Evolutionary conservation across 352 stramenopile species (phyloP).

Genomic region (Globisporangium cederbergense): DNA sequence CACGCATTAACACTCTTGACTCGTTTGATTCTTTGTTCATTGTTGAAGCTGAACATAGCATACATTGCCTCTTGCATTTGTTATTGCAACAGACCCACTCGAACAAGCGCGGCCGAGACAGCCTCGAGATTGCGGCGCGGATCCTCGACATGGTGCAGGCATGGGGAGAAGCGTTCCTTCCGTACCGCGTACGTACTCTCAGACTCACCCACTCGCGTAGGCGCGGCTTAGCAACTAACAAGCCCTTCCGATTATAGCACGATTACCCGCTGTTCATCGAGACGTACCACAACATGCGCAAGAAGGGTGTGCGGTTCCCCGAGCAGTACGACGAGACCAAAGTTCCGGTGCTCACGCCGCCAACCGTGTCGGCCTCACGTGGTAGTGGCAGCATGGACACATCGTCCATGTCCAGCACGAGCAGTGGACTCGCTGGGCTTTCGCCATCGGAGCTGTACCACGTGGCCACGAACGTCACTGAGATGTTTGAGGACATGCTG

Average conservation of each 20-base stretch:
- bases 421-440: constrained; percentile 43
- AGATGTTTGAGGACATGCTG: constrained; percentile 87
- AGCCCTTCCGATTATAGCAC: constrained; percentile 25
- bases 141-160: constrained; percentile 74
- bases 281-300: constrained; percentile 83
- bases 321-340: constrained; percentile 75
- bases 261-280: constrained; percentile 78
- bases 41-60: too few relatives aligned
- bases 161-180: constrained; percentile 82
- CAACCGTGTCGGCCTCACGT: constrained; percentile 16
- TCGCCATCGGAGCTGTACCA: constrained; percentile 57
- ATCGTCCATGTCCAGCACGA: constrained; percentile 43
- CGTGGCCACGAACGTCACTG: constrained; percentile 59
- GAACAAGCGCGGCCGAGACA: constrained; percentile 63
- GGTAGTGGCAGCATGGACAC: constrained; percentile 24
- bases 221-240: not conserved
- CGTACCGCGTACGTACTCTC: constrained; percentile 29
- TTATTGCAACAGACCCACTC: constrained; percentile 34
- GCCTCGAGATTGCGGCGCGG: constrained; percentile 67
- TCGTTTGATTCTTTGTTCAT: not conserved
- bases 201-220: not conserved
- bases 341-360: constrained; percentile 47
- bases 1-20: not conserved
- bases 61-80: not conserved
- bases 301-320: constrained; percentile 72